Evolutionary conservation across 139 green algal species (phyloP), one percentile per base, ranked within the genome.

Genomic region (Trebouxia sp.): DNA sequence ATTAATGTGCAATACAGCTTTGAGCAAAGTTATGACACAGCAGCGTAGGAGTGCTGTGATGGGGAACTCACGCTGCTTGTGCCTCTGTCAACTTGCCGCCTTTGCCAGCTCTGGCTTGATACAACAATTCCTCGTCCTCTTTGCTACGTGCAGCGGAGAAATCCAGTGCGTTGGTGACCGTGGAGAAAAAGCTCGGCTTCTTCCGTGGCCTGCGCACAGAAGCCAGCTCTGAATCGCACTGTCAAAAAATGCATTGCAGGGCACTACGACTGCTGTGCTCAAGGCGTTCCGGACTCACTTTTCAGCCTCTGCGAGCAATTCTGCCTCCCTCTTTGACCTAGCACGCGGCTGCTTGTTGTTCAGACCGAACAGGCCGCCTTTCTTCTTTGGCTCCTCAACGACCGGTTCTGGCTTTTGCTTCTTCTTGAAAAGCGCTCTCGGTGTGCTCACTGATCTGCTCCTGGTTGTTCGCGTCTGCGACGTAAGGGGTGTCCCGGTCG

Each of bases 51-150:
- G n/a, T n/a, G n/a, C n/a, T n/a, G n/a, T n/a, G n/a, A n/a, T 28
- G 14, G 26, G 10, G 43, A 17, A 14, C 62, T 72, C 43, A 72
- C 62, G 35, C 32, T 28, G 14, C 35, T 72, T 72, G 62, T 3
- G 42, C 62, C 15, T 42, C 32, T 30, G 10, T 72, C 80, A 82
- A 66, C 35, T 55, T 84, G 10, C 80, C 79, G 0, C 79, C 77
- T 51, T 94, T 79, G 35, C 84, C 88, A 56, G 92, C 91, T 82
- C 85, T 91, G 28, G 90, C 90, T 22, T 93, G 89, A 51, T 94
- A 94, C 82, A 94, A 82, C 78, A 94, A 82, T 38, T 93, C 84
- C 0, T 85, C 88, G 67, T 94, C 90, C 30, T 74, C 48, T 47
- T 88, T 85, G 77, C 72, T 83, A 22, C 90, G 70, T 10, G 85